Evolutionary conservation across 306 rosid genomes (phyloP), one percentile per base, ranked within the genome.

Genomic region (Sicyos baderoa): DNA sequence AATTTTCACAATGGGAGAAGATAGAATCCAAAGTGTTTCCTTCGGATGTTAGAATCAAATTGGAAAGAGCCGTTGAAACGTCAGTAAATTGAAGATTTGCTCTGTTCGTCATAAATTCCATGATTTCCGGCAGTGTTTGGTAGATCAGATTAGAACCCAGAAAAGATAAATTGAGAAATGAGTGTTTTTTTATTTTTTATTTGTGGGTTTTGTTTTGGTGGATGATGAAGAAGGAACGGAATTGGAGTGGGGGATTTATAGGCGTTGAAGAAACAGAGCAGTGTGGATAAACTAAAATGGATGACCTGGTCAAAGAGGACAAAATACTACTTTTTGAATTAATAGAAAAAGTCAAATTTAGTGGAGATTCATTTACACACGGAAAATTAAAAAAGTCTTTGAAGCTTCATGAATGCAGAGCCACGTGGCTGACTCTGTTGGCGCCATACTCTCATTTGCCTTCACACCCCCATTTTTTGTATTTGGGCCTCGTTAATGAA

Each of bases 11-110:
- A 32, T 42, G 76, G 0, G 90, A 88, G 86, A 94, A 94, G 75
- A 94, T 94, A 3, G 99, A 86, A 80, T 94, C 99, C 13, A 94
- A 70, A 12, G 99, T 85, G 83, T 83, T 94, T 16, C 87, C 76
- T 8, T 85, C 84, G 10, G 91, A 79, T 19, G 88, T 77, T 50
- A 90, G 86, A 85, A 17, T 88, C 81, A 15, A 29, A 9, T 17
- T 78, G 63, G 22, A 76, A 68, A 52, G 70, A 45, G 69, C 76
- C 48, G 47, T 19, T 9, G 65, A 5, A 14, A 72, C 75, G 14
- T 71, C 53, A 17, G 49, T 68, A 9, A 73, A 32, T 0, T 79
- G 82, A 57, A 73, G 21, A 13, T 49, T 49, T 35, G 21, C 70
- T 54, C 76, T 85, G 57, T 58, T 78, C 76, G 72, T 71, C 71